A percentile compares a stretch with the other conserved stretches of the same genome.
Evolutionary conservation across 2,329 filamentous ascomycete species (phyloP).

Genomic region (Xylaria polymorpha): DNA sequence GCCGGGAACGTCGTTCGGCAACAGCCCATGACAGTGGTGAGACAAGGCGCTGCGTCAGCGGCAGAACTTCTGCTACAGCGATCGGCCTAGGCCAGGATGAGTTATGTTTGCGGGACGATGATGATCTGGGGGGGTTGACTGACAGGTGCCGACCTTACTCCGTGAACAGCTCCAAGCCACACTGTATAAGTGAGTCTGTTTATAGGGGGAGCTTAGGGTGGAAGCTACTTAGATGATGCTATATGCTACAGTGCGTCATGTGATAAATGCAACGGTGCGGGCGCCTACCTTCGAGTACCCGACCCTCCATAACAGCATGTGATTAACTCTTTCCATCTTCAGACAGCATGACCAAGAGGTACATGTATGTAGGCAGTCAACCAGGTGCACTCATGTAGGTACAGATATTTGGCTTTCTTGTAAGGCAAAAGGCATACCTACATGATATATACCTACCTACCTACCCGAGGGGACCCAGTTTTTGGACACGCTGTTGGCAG

Average conservation of each 20-base stretch:
- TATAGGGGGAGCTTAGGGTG: not conserved
- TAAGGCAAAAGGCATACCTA: too few species aligned
- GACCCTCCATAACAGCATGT: not conserved
- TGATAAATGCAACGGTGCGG: not conserved
- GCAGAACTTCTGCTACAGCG: slow-evolving; percentile 32
- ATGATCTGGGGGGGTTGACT: not conserved
- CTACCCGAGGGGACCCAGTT: too few species aligned
- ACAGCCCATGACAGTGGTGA: slow-evolving; percentile 12
- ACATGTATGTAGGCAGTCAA: too few species aligned
- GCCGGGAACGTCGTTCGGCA: slow-evolving; percentile 9
- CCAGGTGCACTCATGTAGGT: too few species aligned
- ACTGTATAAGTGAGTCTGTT: not conserved
- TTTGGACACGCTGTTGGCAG: too few species aligned
- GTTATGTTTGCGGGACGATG: too few species aligned
- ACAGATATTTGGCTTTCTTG: too few species aligned
- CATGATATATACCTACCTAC: too few species aligned
- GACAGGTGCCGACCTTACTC: not conserved
- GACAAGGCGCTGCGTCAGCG: slow-evolving; percentile 28
- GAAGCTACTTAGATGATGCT: not conserved
- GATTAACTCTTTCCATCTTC: not conserved
- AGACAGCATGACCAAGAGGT: too few species aligned
- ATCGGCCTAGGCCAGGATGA: too few species aligned
- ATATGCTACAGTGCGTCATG: not conserved
- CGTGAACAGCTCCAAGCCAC: not conserved
- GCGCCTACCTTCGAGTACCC: too few species aligned